Base-by-base conservation (phyloP, 106 monocot species). In the Acorus calamus region DNA sequence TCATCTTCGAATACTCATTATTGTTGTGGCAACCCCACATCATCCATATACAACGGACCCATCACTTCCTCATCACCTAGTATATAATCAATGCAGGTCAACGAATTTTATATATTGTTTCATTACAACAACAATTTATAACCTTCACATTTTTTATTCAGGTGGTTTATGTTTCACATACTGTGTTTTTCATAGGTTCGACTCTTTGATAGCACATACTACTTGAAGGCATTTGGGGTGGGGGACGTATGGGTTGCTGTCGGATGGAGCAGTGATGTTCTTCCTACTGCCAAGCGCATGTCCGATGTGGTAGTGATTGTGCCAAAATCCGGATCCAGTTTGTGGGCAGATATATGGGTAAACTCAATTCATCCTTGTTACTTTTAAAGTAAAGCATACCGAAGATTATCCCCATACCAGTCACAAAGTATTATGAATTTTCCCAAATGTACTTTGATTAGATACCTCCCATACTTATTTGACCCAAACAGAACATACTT, bases 171-270 rank as follows among this genome's bases (percentile, higher is more conserved):
- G 8, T 64, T 50, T 28, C 50, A 5, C 6, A 7, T 64, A 64
- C 14, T 45, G 61, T 52, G 46, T 12, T 45, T 49, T 6, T 2
- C 51, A 47, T 58, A 98, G 96, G 85, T 98, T 46, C 83, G 78
- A 44, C 52, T 85, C 8, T 98, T 98, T 70, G 96, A 98, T 68
- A 83, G 78, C 60, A 62, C 75, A 42, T 68, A 88, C 66, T 98
- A 98, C 68, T 57, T 98, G 6, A 98, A 88, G 65, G 82, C 96
- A 43, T 98, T 98, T 73, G 72, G 59, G 44, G 71, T 67, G 45
- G 96, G 91, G 66, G 96, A 98, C 75, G 91, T 85, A 7, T 98
- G 96, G 96, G 90, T 98, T 69, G 78, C 85, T 54, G 96, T 98
- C 9, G 96, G 96, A 14, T 98, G 96, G 96, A 91, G 91, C 61